Conservation (phyloP, 164 flowering plant species). For the Chimonanthus salicifolius region DNA sequence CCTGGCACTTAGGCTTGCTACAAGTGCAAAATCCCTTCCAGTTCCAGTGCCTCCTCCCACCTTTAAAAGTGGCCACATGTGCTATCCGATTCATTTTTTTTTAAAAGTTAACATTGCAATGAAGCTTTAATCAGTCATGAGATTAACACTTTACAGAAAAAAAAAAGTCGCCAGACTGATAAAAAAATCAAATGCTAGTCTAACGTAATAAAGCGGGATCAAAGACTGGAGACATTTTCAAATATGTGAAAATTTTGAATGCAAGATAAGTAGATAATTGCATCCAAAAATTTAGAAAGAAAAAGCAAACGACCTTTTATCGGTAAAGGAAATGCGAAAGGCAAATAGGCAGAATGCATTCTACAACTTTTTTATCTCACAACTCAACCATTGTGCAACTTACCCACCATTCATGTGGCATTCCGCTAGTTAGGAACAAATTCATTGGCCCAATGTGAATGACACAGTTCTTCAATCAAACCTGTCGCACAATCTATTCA, state of each 20-base stretch:
- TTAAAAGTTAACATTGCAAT: background rate
- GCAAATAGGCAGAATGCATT: no score
- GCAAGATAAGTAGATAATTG: background rate
- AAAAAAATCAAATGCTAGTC: background rate
- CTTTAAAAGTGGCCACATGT: constrained; percentile 95
- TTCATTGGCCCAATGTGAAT: no score
- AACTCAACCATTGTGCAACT: no score
- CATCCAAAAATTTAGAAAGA: background rate
- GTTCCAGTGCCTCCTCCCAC: constrained; percentile 67
- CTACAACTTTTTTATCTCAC: no score
- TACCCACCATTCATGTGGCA: no score
- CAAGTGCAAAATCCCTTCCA: constrained; percentile 59
- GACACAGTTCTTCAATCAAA: no score
- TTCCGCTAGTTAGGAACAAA: no score
- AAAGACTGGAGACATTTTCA: background rate
- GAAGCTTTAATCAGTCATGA: background rate
- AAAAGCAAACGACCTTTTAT: no score
- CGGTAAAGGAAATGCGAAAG: no score
- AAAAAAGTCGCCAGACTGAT: background rate
- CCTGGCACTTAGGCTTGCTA: constrained; percentile 90
- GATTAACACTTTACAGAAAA: no score
- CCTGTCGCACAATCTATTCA: no score
- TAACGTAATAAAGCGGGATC: background rate
- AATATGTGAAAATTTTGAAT: background rate
- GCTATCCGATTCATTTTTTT: constrained; percentile 32